Conservation (phyloP, 352 stramenopile genomes). For the Discostella stelligera region DNA sequence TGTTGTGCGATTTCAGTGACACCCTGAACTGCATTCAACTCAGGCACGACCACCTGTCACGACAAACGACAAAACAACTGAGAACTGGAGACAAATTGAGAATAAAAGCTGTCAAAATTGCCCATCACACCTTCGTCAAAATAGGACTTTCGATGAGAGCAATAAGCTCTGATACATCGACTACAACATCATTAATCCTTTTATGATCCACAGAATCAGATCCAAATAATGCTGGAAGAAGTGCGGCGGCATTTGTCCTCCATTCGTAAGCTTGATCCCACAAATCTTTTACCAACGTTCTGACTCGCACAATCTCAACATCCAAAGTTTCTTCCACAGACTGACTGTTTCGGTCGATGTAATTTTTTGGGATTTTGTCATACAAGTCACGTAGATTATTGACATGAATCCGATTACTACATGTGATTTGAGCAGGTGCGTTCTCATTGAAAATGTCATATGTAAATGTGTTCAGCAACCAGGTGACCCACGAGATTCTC, state of each 20-base stretch:
- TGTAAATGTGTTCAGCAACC: constrained; percentile 40
- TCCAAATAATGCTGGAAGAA: constrained; percentile 30
- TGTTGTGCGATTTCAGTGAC: constrained; percentile 46
- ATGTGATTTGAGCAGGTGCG: constrained; percentile 4
- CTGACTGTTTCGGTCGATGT: constrained; percentile 17
- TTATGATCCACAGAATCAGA: constrained; percentile 14
- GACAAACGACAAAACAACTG: constrained; percentile 8
- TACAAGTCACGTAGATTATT: constrained; percentile 41
- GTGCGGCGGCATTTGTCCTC: constrained; percentile 50
- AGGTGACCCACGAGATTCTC: constrained; percentile 57
- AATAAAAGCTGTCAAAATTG: not conserved
- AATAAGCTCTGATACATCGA: constrained; percentile 45
- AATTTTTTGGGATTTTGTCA: constrained; percentile 24
- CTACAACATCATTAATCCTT: constrained; percentile 17
- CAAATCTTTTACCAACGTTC: constrained; percentile 58
- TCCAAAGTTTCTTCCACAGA: constrained; percentile 16
- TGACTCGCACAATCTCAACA: constrained; percentile 54
- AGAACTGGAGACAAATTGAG: not conserved
- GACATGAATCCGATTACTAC: constrained; percentile 37
- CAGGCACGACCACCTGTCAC: constrained; percentile 56
- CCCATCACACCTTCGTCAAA: constrained; percentile 54
- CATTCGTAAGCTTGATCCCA: constrained; percentile 57
- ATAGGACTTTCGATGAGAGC: constrained; percentile 54
- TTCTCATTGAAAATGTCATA: constrained; percentile 14
- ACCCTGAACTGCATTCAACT: constrained; percentile 47